Conservation (phyloP, 139 green algal genomes). For the Tetratostichococcus sp. region DNA sequence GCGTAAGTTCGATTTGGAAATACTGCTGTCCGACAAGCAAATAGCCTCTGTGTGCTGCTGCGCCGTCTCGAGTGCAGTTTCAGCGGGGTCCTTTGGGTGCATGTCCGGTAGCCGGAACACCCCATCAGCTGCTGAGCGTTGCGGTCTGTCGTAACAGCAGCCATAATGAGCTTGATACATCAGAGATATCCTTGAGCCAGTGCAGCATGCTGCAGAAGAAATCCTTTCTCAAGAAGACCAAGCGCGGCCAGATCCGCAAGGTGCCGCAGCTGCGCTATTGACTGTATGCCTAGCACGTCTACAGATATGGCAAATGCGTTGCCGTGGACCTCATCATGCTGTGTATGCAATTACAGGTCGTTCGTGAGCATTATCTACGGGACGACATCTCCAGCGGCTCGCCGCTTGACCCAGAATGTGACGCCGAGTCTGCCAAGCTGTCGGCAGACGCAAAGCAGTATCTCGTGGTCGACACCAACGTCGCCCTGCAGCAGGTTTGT, state of each 20-base stretch:
- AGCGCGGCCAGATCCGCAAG: slow-evolving; percentile 75
- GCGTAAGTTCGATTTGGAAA: no score
- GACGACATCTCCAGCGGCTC: slow-evolving; percentile 91
- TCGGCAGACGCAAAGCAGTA: slow-evolving; percentile 63
- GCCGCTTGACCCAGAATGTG: slow-evolving; percentile 62
- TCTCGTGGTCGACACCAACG: slow-evolving; percentile 93
- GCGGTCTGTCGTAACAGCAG: no score
- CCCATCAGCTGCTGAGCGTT: no score
- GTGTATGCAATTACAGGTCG: slow-evolving; percentile 45
- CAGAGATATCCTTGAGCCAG: no score
- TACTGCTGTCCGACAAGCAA: no score
- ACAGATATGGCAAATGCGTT: neutral
- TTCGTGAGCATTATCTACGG: slow-evolving; percentile 92
- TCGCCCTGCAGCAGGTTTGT: slow-evolving; percentile 79
- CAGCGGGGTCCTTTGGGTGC: no score
- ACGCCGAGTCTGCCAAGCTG: slow-evolving; percentile 52
- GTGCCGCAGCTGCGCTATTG: slow-evolving; percentile 33
- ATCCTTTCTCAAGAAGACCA: slow-evolving; percentile 85
- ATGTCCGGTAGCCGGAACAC: no score
- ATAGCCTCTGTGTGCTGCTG: no score
- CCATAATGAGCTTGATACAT: no score
- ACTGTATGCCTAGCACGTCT: neutral
- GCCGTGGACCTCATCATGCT: neutral
- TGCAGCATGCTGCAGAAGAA: slow-evolving; percentile 65
- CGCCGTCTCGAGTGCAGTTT: no score